phyloP scores from a whole-genome alignment of 2,329 filamentous ascomycete species.

The Xylariaceae sp. region DNA sequence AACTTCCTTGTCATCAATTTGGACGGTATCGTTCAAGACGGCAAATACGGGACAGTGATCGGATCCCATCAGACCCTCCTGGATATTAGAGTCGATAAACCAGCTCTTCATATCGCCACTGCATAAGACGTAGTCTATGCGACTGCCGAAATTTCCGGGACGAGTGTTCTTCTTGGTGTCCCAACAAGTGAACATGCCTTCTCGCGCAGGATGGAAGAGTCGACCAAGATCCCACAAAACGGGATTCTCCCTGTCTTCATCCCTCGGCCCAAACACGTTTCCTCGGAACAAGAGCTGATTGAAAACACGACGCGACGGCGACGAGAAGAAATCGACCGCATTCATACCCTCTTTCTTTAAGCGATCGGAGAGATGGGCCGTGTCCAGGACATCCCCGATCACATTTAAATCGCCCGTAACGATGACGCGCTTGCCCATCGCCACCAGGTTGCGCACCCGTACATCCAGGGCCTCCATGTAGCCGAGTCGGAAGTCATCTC shows the following conservation, averaged over 20 bases:
- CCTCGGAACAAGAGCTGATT: constrained; percentile 80
- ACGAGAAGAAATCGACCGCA: constrained; percentile 65
- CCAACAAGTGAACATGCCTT: constrained; percentile 97
- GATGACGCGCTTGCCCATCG: constrained; percentile 77
- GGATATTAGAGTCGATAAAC: constrained; percentile 78
- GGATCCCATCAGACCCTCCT: constrained; percentile 88
- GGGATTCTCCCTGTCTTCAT: constrained; percentile 63
- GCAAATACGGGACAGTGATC: constrained; percentile 95
- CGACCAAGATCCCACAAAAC: constrained; percentile 81
- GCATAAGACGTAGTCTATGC: constrained; percentile 91
- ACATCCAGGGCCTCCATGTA: constrained; percentile 78
- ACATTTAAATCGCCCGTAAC: constrained; percentile 89
- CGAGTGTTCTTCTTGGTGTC: constrained; percentile 91
- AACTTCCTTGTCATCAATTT: constrained; percentile 42
- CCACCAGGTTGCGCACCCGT: constrained; percentile 76
- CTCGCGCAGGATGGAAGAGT: constrained; percentile 69
- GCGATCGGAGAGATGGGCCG: constrained; percentile 65
- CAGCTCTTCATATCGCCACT: constrained; percentile 72
- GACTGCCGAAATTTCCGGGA: constrained; percentile 86
- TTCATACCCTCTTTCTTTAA: constrained; percentile 66
- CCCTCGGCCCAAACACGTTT: constrained; percentile 59
- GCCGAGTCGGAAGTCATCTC: constrained; percentile 74
- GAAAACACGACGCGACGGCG: constrained; percentile 69
- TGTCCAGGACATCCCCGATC: constrained; percentile 62
- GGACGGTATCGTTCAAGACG: constrained; percentile 59